These are phyloP conservation scores for Yamadazyma dushanensis DNA, from an alignment of 1,139 yeast species.

Conservation along the genomic window DNA sequence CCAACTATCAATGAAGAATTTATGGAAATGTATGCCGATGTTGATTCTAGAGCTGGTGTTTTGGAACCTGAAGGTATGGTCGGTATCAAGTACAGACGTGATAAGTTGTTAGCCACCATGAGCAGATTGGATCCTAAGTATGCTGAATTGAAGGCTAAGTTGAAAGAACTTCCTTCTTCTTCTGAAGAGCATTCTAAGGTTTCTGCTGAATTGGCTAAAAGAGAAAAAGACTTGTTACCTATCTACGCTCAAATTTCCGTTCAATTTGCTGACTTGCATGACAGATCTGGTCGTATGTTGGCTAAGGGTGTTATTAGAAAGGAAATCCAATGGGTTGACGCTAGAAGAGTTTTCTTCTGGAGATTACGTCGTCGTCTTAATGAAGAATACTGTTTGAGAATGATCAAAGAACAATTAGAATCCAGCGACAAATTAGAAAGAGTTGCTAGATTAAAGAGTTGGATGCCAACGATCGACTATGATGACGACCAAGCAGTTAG, in stretches of 20 bases:
- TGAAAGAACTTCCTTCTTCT: conserved; percentile 51
- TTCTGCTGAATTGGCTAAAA: conserved; percentile 65
- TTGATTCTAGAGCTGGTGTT: conserved; percentile 96
- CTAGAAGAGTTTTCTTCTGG: conserved; percentile 99
- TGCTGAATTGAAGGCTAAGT: conserved; percentile 60
- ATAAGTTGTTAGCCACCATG: conserved; percentile 86
- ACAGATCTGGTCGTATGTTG: conserved; percentile 95
- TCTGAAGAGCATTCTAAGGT: conserved; percentile 68
- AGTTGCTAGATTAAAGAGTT: conserved; percentile 82
- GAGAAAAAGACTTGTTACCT: conserved; percentile 82
- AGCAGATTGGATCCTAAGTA: conserved; percentile 80
- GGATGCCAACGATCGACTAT: conserved; percentile 76
- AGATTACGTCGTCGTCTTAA: conserved; percentile 93
- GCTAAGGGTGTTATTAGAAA: conserved; percentile 89
- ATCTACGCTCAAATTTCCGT: conserved; percentile 89
- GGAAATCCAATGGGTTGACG: conserved; percentile 80
- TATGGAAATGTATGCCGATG: conserved; percentile 99
- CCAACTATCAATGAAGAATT: conserved; percentile 94
- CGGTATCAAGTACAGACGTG: conserved; percentile 95
- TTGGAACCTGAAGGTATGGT: conserved; percentile 99
- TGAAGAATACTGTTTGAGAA: conserved; percentile 83
- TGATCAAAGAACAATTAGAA: conserved; percentile 66
- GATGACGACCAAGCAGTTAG: conserved; percentile 80
- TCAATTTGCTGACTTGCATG: conserved; percentile 97
- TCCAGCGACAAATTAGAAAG: conserved; percentile 72